Evolutionary conservation across 208 protist species (phyloP).

Genomic region (Tetramitus jugosus): DNA sequence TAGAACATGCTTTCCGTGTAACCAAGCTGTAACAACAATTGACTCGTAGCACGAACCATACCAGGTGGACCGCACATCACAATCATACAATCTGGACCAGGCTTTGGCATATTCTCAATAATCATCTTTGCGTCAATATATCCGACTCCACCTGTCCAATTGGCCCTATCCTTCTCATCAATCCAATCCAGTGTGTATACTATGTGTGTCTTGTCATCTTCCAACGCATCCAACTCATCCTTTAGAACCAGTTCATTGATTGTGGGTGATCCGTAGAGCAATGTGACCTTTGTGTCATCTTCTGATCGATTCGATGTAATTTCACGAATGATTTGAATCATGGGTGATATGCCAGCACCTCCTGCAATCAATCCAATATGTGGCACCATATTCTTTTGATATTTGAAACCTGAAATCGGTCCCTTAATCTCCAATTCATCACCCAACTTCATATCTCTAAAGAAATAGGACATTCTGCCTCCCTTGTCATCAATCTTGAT

Average conservation of each 20-base stretch:
- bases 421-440: slow-evolving; percentile 69
- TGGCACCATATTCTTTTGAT: slow-evolving; percentile 41
- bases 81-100: background rate
- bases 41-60: background rate
- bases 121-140: background rate
- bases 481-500: too few species aligned
- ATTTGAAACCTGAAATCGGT: slow-evolving; percentile 72
- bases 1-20: too few species aligned
- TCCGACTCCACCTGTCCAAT: slow-evolving; percentile 27
- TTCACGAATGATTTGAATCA: slow-evolving; percentile 74
- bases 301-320: slow-evolving; percentile 49
- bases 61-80: slow-evolving; percentile 10
- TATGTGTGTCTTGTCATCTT: slow-evolving; percentile 62
- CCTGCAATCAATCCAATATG: slow-evolving; percentile 43
- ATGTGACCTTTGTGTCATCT: slow-evolving; percentile 63
- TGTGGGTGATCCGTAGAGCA: slow-evolving; percentile 73
- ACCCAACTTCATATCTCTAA: slow-evolving; percentile 64
- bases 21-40: background rate
- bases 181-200: slow-evolving; percentile 33
- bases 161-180: slow-evolving; percentile 13
- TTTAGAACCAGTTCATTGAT: slow-evolving; percentile 80
- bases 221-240: slow-evolving; percentile 64
- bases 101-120: slow-evolving; percentile 6
- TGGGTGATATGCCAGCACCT: slow-evolving; percentile 75
- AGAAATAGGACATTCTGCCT: slow-evolving; percentile 71